Evolutionary conservation across 1,284 basidiomycete species (phyloP), one percentile per base, ranked within the genome.

Genomic region (Rhodotorula sp.): DNA sequence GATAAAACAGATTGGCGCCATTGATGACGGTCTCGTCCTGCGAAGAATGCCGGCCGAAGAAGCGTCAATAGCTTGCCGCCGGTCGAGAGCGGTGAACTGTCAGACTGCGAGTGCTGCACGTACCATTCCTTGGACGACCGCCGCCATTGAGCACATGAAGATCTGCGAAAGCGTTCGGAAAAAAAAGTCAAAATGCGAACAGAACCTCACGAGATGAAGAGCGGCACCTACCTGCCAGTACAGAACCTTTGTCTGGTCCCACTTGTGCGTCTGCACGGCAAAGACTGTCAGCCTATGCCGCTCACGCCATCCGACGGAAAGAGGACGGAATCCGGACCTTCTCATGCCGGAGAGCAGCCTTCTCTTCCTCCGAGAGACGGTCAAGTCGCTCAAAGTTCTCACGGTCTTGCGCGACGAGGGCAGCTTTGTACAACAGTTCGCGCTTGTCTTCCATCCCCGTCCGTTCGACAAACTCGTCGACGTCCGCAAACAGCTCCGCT

Each of bases 11-110:
- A 22, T 62, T 60, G 6, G 64, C 57, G 0, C 80, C 79, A 60
- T 79, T 80, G 68, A 77, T 77, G 30, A 77, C 78, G 22, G 78
- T 77, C 46, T 67, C 78, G 22, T 79, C 79, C 58, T 78, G 22
- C 75, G 68, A n/a, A 60, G 24, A 3, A 56, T 55, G 53, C 18
- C 53, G 8, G 26, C 22, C 30, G 33, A n/a, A 24, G 55, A 24
- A 33, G 8, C 2, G 24, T n/a, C 24, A n/a, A 58, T 6, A 30
- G 29, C 18, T 30, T 15, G 26, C 18, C 26, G 20, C 1, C 20
- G 3, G 12, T 26, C 53, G 53, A 8, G n/a, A 29, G 15, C 7
- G n/a, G 53, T 14, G 55, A 42, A 10, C 1, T 12, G 55, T 7
- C 42, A 42, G 17, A 33, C 3, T 14, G 37, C 37, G 37, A 12